phyloP scores from a whole-genome alignment of 257 asterid species.

The Petunia axillaris region DNA sequence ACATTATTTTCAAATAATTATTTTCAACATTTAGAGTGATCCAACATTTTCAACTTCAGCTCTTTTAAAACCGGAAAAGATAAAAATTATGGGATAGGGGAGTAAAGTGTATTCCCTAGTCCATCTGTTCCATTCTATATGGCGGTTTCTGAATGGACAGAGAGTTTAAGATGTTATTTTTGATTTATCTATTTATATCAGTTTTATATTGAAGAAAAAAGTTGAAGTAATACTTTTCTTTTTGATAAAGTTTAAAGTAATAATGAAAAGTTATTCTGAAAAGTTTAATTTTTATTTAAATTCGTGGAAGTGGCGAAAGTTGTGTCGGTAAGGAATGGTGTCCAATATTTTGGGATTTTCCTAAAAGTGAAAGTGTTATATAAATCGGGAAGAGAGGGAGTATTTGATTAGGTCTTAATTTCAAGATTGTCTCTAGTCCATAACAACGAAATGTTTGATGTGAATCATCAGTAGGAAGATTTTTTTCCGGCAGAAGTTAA shows the following conservation, averaged over 20 bases:
- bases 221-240: background rate
- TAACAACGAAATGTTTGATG: background rate
- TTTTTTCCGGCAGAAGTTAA: slow-evolving; percentile 2
- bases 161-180: background rate
- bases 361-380: background rate
- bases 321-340: background rate
- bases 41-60: background rate
- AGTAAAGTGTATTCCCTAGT: slow-evolving; percentile 4
- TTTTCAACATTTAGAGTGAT: background rate
- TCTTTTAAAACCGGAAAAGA: background rate
- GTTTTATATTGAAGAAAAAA: background rate
- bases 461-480: background rate
- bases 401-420: background rate
- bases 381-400: background rate
- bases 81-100: background rate
- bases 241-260: too few relatives aligned
- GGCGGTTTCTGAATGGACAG: background rate
- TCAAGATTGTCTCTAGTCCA: background rate
- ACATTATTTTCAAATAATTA: background rate
- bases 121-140: background rate
- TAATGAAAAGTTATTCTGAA: background rate
- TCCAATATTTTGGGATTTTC: background rate
- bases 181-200: background rate
- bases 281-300: background rate
- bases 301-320: background rate